phyloP scores from a whole-genome alignment of 306 rosid genomes.

The Ormosia semicastrata region DNA sequence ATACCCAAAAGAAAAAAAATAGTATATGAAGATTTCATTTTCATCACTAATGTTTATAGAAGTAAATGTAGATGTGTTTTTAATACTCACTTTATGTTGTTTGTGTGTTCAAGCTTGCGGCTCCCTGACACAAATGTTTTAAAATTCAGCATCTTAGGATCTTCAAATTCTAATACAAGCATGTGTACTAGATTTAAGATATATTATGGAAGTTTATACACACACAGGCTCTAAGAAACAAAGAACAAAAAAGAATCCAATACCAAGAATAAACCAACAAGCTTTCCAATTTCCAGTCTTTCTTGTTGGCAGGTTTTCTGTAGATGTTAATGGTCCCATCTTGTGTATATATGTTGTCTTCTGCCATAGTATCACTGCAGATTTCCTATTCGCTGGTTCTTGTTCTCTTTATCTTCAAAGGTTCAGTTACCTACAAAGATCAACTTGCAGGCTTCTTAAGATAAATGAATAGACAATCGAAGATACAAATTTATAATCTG shows the following conservation, averaged over 20 bases:
- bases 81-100: conserved; percentile 49
- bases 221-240: not conserved
- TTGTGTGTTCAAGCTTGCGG: conserved; percentile 78
- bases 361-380: conserved; percentile 41
- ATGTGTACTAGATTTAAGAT: not conserved
- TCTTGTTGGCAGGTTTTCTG: conserved; percentile 66
- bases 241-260: not conserved
- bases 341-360: conserved; percentile 53
- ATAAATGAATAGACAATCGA: not conserved
- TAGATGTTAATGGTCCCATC: conserved; percentile 64
- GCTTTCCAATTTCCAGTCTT: conserved; percentile 86
- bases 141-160: conserved; percentile 8
- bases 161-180: not conserved
- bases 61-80: not conserved
- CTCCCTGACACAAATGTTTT: conserved; percentile 50
- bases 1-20: not conserved
- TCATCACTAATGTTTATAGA: not conserved
- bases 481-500: not conserved
- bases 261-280: conserved; percentile 83
- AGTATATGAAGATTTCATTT: not conserved
- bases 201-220: too few species aligned
- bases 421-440: conserved; percentile 1
- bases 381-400: not conserved
- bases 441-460: not conserved
- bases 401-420: conserved; percentile 11